Evolutionary conservation across 1,284 basidiomycete species (phyloP).

Genomic region (Apiotrichum akiyoshidainum): DNA sequence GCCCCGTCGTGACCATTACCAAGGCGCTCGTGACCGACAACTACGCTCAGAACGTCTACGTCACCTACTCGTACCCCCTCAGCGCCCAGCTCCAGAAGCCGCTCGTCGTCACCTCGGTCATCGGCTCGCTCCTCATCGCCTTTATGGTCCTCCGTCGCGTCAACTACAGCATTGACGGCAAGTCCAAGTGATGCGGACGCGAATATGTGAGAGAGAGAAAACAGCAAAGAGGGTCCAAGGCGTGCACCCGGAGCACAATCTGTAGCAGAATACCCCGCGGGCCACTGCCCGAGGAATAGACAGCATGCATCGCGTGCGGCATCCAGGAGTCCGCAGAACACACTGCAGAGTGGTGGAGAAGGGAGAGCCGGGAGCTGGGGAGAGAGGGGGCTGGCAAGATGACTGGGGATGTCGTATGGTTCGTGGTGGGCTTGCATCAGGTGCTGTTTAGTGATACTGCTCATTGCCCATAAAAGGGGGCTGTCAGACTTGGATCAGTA

Average conservation of each 20-base stretch:
- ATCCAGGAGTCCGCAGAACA: not conserved
- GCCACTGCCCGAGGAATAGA: conserved; percentile 4
- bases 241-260: not conserved
- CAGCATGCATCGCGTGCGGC: conserved; percentile 10
- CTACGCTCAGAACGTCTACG: conserved; percentile 57
- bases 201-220: not conserved
- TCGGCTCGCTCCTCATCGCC: conserved; percentile 40
- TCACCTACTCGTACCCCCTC: conserved; percentile 76
- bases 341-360: not conserved
- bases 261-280: conserved; percentile 8
- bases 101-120: conserved; percentile 53
- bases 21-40: conserved; percentile 74
- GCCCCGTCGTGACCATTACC: conserved; percentile 69
- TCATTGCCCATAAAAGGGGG: no score
- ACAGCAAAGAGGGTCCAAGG: not conserved
- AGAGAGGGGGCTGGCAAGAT: not conserved
- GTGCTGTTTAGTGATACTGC: no score
- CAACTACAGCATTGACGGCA: conserved; percentile 41
- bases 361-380: not conserved
- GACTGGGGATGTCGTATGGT: no score
- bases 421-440: no score
- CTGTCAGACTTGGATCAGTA: no score
- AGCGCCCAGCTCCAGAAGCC: conserved; percentile 79
- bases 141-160: conserved; percentile 45
- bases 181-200: conserved; percentile 1